Evolutionary conservation across 2,329 filamentous ascomycete genomes (phyloP).

Genomic region (Tolypocladium tundrense): DNA sequence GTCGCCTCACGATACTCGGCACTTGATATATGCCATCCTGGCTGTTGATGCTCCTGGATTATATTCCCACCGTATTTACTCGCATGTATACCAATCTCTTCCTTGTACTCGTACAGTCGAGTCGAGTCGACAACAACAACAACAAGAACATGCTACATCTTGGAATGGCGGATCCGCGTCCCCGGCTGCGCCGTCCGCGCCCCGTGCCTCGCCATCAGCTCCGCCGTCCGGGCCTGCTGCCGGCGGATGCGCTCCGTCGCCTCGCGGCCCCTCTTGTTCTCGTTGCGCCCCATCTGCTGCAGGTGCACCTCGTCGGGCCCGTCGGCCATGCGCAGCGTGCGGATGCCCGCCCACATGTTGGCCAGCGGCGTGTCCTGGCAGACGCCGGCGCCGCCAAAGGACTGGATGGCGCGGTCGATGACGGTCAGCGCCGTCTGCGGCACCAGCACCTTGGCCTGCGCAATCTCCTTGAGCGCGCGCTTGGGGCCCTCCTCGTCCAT

Average conservation of each 20-base stretch:
- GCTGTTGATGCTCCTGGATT: not conserved
- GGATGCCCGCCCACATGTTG: conserved; percentile 67
- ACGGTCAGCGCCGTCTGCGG: conserved; percentile 73
- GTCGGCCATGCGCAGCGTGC: conserved; percentile 79
- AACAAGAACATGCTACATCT: conserved; percentile 24
- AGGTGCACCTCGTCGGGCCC: conserved; percentile 94
- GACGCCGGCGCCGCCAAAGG: conserved; percentile 83
- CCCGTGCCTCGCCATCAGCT: conserved; percentile 53
- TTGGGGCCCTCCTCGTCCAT: conserved; percentile 89
- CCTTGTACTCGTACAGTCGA: not conserved
- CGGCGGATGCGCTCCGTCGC: conserved; percentile 50
- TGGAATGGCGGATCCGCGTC: conserved; percentile 36
- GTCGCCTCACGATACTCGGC: not conserved
- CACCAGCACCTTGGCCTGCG: conserved; percentile 86
- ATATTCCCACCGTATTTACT: not conserved
- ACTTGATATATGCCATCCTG: not conserved
- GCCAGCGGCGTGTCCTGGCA: conserved; percentile 91
- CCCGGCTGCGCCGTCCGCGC: conserved; percentile 38
- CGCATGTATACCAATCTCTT: not conserved
- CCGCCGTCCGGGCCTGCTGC: conserved; percentile 55
- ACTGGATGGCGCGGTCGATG: conserved; percentile 89
- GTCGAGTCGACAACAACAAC: not conserved
- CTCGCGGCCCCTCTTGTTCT: conserved; percentile 59
- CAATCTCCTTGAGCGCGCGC: conserved; percentile 83
- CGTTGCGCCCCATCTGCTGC: conserved; percentile 69